Conservation (phyloP, 148 eudicot genomes). For the Rhododendron kiyosumense region DNA sequence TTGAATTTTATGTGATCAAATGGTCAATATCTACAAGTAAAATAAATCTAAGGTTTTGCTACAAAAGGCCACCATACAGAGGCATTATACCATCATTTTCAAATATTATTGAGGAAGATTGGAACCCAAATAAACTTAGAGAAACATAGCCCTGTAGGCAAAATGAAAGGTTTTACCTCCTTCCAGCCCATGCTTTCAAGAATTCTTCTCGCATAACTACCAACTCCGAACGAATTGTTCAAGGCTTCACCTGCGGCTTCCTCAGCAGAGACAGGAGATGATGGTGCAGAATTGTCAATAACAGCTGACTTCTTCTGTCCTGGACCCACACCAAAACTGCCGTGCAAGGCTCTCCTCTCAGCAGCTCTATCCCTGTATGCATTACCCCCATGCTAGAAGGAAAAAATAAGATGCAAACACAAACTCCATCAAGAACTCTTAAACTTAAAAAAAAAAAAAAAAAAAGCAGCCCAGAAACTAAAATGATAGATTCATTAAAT, state of each 20-base stretch:
- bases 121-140: not conserved
- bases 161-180: conserved; percentile 48
- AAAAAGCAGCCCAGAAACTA: not conserved
- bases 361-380: conserved; percentile 92
- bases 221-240: conserved; percentile 79
- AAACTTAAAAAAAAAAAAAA: no score
- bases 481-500: not conserved
- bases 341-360: conserved; percentile 90
- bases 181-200: conserved; percentile 98
- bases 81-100: not conserved
- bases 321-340: conserved; percentile 77
- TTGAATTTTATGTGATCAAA: not conserved
- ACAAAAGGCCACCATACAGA: not conserved
- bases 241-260: conserved; percentile 82
- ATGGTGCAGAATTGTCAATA: conserved; percentile 23
- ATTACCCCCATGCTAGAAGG: conserved; percentile 28
- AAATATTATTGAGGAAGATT: not conserved
- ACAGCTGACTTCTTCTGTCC: conserved; percentile 58
- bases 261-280: conserved; percentile 38
- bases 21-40: not conserved
- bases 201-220: conserved; percentile 78
- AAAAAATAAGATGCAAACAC: not conserved
- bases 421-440: not conserved
- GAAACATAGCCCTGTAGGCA: not conserved
- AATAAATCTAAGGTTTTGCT: not conserved